These are phyloP conservation scores for Prunus padus DNA, from an alignment of 306 rosid species.

Conservation along the genomic window DNA sequence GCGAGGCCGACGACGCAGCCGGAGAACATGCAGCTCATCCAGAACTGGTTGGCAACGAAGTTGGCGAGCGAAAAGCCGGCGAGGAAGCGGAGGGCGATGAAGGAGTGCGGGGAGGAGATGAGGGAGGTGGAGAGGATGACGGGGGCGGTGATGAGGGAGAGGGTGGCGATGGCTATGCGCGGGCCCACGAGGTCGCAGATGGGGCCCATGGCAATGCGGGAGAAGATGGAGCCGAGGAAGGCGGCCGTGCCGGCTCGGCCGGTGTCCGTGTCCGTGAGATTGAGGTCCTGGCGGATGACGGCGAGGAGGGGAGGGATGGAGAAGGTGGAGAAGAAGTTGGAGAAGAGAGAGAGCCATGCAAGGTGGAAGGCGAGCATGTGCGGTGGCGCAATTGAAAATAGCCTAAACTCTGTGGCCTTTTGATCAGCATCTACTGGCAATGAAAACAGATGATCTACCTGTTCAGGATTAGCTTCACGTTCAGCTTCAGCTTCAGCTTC, in stretches of 20 bases:
- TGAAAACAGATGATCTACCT: not conserved
- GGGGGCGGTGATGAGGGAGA: constrained; percentile 60
- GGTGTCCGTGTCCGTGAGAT: constrained; percentile 42
- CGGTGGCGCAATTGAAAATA: constrained; percentile 37
- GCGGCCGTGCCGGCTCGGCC: constrained; percentile 47
- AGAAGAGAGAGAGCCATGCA: constrained; percentile 63
- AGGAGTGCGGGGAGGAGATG: constrained; percentile 34
- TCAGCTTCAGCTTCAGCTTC: not conserved
- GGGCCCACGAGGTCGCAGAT: constrained; percentile 55
- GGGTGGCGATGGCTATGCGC: constrained; percentile 46
- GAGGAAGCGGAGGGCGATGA: constrained; percentile 49
- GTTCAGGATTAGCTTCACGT: not conserved
- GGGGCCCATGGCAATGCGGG: constrained; percentile 64
- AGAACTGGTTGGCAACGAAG: constrained; percentile 61
- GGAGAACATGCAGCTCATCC: constrained; percentile 71
- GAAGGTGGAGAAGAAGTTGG: constrained; percentile 65
- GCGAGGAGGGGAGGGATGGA: constrained; percentile 62
- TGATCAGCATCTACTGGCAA: constrained; percentile 34
- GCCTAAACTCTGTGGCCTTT: constrained; percentile 49
- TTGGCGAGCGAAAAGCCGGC: constrained; percentile 52
- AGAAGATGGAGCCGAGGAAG: constrained; percentile 57
- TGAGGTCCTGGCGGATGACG: constrained; percentile 50
- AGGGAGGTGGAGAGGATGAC: constrained; percentile 41
- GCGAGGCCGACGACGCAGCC: constrained; percentile 47
- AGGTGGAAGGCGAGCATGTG: constrained; percentile 67